Evolutionary conservation across 768 basidiomycete genomes (phyloP).

Genomic region (Mycena chlorophos): DNA sequence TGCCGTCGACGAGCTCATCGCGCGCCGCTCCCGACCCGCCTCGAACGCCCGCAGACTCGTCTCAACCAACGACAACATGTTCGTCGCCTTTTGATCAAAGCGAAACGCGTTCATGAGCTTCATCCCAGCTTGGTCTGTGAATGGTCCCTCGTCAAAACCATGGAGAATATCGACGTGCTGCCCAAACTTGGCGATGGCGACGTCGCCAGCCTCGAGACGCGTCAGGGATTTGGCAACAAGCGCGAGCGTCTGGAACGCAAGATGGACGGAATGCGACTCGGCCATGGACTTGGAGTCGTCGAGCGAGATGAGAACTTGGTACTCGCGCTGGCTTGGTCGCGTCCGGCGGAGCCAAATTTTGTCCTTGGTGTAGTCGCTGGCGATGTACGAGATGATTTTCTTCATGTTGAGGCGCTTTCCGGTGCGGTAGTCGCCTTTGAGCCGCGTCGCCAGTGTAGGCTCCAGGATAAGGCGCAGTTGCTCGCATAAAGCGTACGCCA

Average conservation of each 20-base stretch:
- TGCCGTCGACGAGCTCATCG: slow-evolving; percentile 60
- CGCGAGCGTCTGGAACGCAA: slow-evolving; percentile 92
- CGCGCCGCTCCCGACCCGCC: slow-evolving; percentile 68
- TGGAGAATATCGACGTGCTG: slow-evolving; percentile 86
- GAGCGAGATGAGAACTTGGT: slow-evolving; percentile 90
- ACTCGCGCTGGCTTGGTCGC: slow-evolving; percentile 89
- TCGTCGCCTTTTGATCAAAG: slow-evolving; percentile 88
- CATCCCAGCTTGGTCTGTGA: slow-evolving; percentile 78
- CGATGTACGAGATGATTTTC: slow-evolving; percentile 96
- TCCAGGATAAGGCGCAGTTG: slow-evolving; percentile 95
- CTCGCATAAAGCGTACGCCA: slow-evolving; percentile 91
- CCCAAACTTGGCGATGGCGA: slow-evolving; percentile 90
- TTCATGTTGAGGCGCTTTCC: slow-evolving; percentile 99
- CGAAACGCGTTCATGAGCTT: slow-evolving; percentile 81
- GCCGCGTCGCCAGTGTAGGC: slow-evolving; percentile 88
- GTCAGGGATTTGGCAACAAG: slow-evolving; percentile 88
- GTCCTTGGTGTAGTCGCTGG: slow-evolving; percentile 98
- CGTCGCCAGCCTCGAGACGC: slow-evolving; percentile 93
- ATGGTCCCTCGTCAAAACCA: slow-evolving; percentile 77
- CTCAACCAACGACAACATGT: slow-evolving; percentile 81
- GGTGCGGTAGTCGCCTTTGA: slow-evolving; percentile 95
- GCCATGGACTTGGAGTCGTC: slow-evolving; percentile 98
- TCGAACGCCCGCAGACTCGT: slow-evolving; percentile 73
- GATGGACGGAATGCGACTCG: slow-evolving; percentile 86
- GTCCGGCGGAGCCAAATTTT: slow-evolving; percentile 98